Evolutionary conservation across 768 basidiomycete genomes (phyloP).

Genomic region (Suillus decipiens): DNA sequence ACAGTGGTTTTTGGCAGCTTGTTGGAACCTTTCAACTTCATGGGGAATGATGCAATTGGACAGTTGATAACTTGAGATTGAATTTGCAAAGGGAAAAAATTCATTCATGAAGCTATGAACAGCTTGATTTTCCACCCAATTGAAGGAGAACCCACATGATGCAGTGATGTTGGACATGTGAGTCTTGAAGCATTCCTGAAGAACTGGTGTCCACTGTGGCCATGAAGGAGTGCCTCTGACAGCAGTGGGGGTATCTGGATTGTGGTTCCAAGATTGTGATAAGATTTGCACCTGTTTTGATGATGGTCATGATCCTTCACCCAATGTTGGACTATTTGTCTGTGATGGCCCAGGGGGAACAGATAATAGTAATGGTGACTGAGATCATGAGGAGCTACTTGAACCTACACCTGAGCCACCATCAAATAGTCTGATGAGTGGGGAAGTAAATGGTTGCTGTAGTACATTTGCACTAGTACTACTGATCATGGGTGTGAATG

Average conservation of each 20-base stretch:
- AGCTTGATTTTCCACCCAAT: conserved; percentile 40
- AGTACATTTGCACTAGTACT: too few relatives aligned
- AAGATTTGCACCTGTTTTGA: not conserved
- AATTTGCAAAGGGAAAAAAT: conserved; percentile 3
- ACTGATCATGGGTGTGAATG: too few relatives aligned
- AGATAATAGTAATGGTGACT: not conserved
- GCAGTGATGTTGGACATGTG: conserved; percentile 31
- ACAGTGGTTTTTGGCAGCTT: conserved; percentile 2
- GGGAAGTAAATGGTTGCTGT: not conserved
- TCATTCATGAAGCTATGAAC: conserved; percentile 24
- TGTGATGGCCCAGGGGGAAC: not conserved
- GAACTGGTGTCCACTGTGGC: conserved; percentile 1
- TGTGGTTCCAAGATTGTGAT: not conserved
- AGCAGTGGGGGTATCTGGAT: not conserved
- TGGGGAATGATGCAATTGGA: not conserved
- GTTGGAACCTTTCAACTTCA: not conserved
- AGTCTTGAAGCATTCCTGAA: conserved; percentile 3
- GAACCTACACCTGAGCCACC: not conserved
- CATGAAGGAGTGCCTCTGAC: not conserved
- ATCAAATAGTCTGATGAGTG: not conserved
- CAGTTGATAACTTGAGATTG: conserved; percentile 2
- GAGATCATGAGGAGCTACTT: not conserved
- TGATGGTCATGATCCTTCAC: not conserved
- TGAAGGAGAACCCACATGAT: conserved; percentile 34
- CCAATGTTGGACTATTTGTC: not conserved